Evolutionary conservation across 768 basidiomycete species (phyloP), one percentile per base, ranked within the genome.

Genomic region (Boletellus ananas): DNA sequence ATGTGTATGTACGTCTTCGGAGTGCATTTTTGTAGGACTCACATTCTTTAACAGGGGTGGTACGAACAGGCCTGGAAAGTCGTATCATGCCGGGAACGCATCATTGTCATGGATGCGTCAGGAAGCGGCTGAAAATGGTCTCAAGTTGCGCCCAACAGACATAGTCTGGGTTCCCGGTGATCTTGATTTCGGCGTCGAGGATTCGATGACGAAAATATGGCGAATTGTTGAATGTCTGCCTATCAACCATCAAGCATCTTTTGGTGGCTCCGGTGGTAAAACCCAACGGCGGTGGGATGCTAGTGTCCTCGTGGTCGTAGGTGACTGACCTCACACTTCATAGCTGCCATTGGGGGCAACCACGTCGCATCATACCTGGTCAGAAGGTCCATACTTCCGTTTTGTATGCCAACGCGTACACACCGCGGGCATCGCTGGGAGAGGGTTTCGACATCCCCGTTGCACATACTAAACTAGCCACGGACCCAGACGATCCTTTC

Each of bases 21-120:
- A 25, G 21, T 0, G 0, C 5, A 7, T 3, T 10, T 3, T 3
- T 3, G 3, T 17, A 21, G 9, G 16, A 11, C 16, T 55, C 20
- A 63, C 33, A 6, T 31, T 44, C 34, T 6, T 11, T 16, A n/a
- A 16, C 33, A 63, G 62, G 4, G 62, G 62, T 25, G 62, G 62
- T 16, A 61, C n/a, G 35, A 56, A 56, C n/a, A 52, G 51, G 25
- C 59, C 62, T 0, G 59, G 59, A 14, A 51, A 34, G 6, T 50
- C 54, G 17, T 33, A 49, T 17, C 62, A 64, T 7, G 59, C 62
- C 0, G 62, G 62, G 12, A 64, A 58, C 10, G 57, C 45, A 7
- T 60, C 68, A 0, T 40, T 69, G 1, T 17, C 64, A 8, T 71
- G 70, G 70, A 71, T 71, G 70, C 60, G 60, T 44, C 59, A 55